These are phyloP conservation scores for Ocimum tenuiflorum DNA, from an alignment of 257 asterid genomes.

Conservation along the genomic window DNA sequence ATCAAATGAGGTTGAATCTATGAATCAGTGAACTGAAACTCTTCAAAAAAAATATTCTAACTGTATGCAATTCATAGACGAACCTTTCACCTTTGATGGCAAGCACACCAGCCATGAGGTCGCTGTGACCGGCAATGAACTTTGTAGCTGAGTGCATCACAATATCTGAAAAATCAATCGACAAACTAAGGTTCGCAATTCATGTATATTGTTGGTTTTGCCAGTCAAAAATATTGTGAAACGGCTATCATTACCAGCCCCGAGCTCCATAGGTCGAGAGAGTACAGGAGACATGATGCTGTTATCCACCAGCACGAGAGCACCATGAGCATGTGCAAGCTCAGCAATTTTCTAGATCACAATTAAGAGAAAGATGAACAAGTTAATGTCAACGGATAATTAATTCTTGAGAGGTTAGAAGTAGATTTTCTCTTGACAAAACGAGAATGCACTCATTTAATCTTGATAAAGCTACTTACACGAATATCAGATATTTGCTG, in stretches of 20 bases:
- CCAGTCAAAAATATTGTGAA: neutral
- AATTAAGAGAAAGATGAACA: neutral
- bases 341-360: slow-evolving; percentile 63
- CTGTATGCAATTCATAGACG: neutral
- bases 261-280: slow-evolving; percentile 78
- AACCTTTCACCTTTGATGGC: slow-evolving; percentile 75
- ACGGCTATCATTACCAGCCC: slow-evolving; percentile 56
- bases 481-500: slow-evolving; percentile 83
- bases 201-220: neutral
- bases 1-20: slow-evolving; percentile 1
- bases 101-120: slow-evolving; percentile 81
- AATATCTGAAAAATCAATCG: slow-evolving; percentile 51
- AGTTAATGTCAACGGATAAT: too few species aligned
- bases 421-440: too few species aligned
- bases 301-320: slow-evolving; percentile 86
- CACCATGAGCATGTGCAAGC: slow-evolving; percentile 77
- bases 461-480: slow-evolving; percentile 44
- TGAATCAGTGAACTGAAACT: neutral
- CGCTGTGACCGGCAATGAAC: slow-evolving; percentile 85
- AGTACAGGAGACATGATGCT: slow-evolving; percentile 94
- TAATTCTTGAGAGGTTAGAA: too few species aligned
- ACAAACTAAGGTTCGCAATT: slow-evolving; percentile 11
- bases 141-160: slow-evolving; percentile 93
- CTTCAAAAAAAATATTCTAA: too few species aligned
- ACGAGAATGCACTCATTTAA: too few species aligned